Conservation (phyloP, 495 filamentous ascomycete species). For the Neurospora sp. region DNA sequence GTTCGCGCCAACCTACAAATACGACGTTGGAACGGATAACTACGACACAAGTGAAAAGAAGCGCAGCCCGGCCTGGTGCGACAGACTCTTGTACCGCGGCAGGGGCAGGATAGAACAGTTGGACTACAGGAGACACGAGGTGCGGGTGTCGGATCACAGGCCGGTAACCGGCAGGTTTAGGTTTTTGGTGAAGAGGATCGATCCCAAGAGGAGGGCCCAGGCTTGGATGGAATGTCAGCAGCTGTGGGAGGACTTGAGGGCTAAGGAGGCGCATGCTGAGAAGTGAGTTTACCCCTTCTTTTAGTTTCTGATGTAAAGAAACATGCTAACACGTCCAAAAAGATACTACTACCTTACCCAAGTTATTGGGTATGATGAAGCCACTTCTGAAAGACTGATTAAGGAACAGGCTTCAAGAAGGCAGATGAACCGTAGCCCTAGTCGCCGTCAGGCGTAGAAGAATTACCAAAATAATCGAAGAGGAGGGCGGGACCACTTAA, state of each 20-base stretch:
- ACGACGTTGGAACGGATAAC: constrained; percentile 86
- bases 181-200: constrained; percentile 71
- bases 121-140: constrained; percentile 81
- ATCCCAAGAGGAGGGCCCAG: constrained; percentile 48
- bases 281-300: constrained; percentile 24
- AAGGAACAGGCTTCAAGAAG: constrained; percentile 23
- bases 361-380: constrained; percentile 35
- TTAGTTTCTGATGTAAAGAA: background rate
- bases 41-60: constrained; percentile 95
- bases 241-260: constrained; percentile 61
- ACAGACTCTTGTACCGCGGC: constrained; percentile 71
- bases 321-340: constrained; percentile 8
- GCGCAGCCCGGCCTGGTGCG: constrained; percentile 94
- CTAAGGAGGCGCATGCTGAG: constrained; percentile 48
- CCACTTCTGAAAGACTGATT: constrained; percentile 28
- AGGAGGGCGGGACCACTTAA: background rate
- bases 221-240: constrained; percentile 63
- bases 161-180: constrained; percentile 80
- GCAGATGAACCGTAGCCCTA: constrained; percentile 18
- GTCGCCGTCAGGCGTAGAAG: constrained; percentile 9
- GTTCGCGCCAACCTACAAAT: constrained; percentile 96
- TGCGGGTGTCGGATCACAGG: constrained; percentile 82
- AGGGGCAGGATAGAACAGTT: constrained; percentile 73
- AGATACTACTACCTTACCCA: constrained; percentile 36
- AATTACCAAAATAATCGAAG: background rate